phyloP scores from a whole-genome alignment of 345 rosid genomes.

The Populus nigra region DNA sequence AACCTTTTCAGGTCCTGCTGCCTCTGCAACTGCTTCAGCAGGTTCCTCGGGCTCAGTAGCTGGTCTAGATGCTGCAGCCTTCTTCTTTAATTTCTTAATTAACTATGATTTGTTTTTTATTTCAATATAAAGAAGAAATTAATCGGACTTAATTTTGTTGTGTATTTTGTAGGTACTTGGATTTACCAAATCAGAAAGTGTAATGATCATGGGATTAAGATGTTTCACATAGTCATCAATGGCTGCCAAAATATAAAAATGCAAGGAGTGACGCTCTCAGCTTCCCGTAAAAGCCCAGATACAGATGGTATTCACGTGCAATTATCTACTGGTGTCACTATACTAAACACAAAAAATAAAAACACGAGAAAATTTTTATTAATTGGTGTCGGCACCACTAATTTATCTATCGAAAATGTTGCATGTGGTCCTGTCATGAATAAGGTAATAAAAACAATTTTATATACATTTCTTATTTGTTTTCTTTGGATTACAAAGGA shows the following conservation, averaged over 20 bases:
- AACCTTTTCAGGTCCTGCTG: slow-evolving; percentile 47
- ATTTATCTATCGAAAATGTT: slow-evolving; percentile 8
- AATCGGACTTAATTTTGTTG: no score
- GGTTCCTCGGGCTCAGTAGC: slow-evolving; percentile 44
- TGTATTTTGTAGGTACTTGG: slow-evolving; percentile 1
- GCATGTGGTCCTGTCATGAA: slow-evolving; percentile 14
- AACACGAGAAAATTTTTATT: slow-evolving; percentile 17
- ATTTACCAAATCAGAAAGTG: not conserved
- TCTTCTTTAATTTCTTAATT: slow-evolving; percentile 72
- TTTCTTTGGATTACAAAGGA: no score
- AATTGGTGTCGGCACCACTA: slow-evolving; percentile 7
- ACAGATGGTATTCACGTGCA: slow-evolving; percentile 17
- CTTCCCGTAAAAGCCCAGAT: slow-evolving; percentile 11
- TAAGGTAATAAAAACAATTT: not conserved
- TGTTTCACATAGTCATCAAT: slow-evolving; percentile 10
- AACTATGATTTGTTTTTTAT: no score
- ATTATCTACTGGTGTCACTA: not conserved
- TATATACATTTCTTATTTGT: no score
- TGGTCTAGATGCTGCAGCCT: slow-evolving; percentile 36
- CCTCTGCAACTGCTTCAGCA: slow-evolving; percentile 47
- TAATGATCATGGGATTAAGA: not conserved
- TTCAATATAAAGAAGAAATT: no score
- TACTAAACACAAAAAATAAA: slow-evolving; percentile 1
- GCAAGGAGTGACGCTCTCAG: not conserved
- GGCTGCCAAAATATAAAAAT: slow-evolving; percentile 2